phyloP scores from a whole-genome alignment of 2,329 filamentous ascomycete genomes.

The Epichloe coenophiala region DNA sequence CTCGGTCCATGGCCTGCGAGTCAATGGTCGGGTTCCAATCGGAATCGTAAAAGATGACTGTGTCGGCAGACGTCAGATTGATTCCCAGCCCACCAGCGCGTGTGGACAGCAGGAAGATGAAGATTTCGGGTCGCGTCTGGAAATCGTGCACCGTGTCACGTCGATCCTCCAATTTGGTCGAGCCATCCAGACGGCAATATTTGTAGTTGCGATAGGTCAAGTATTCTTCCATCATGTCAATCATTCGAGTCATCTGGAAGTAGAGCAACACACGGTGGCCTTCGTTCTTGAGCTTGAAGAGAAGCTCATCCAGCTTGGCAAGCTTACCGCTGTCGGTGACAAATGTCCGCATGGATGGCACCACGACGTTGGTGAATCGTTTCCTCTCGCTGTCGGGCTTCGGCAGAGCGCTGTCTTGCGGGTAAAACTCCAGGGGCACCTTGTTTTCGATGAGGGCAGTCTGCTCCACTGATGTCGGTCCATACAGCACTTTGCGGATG shows the following conservation, averaged over 20 bases:
- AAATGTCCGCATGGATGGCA: conserved; percentile 94
- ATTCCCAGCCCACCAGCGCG: conserved; percentile 96
- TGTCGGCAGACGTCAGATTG: conserved; percentile 91
- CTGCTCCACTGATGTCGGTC: conserved; percentile 51
- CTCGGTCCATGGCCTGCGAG: conserved; percentile 96
- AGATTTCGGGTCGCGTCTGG: conserved; percentile 87
- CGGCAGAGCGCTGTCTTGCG: conserved; percentile 55
- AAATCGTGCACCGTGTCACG: conserved; percentile 94
- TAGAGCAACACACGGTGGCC: conserved; percentile 90
- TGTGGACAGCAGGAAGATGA: conserved; percentile 91
- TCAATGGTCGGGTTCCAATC: conserved; percentile 99
- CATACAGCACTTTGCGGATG: conserved; percentile 65
- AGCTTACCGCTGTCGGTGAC: conserved; percentile 97
- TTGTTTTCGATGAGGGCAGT: conserved; percentile 61
- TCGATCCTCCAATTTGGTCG: conserved; percentile 91
- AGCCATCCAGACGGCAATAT: conserved; percentile 91
- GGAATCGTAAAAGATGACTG: conserved; percentile 98
- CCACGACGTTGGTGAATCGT: conserved; percentile 78
- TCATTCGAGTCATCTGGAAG: conserved; percentile 99
- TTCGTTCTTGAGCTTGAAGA: conserved; percentile 81
- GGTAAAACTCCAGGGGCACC: conserved; percentile 50
- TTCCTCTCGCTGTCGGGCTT: conserved; percentile 67
- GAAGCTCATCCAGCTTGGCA: conserved; percentile 73
- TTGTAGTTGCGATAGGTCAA: conserved; percentile 98
- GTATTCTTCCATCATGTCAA: conserved; percentile 98